Conservation (phyloP, 1,284 basidiomycete species). For the Trametes polyzona region DNA sequence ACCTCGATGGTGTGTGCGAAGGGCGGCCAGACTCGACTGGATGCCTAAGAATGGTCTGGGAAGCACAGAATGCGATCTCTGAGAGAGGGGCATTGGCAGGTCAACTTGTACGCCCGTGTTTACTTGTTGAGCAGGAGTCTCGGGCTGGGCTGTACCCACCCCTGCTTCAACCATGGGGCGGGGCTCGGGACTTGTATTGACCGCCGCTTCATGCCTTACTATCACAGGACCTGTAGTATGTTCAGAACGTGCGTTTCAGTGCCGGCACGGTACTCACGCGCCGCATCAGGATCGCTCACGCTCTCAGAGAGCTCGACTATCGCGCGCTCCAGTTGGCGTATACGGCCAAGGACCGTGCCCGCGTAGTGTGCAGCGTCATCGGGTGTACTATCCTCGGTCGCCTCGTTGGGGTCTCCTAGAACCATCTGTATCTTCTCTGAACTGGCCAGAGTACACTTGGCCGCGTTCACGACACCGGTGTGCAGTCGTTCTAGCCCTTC, state of each 20-base stretch:
- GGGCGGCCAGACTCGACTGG: too few relatives aligned
- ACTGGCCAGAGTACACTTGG: constrained; percentile 2
- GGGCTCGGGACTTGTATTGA: constrained; percentile 4
- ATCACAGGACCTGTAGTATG: background rate
- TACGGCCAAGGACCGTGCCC: constrained; percentile 10
- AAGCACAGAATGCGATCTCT: background rate
- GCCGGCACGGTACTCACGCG: background rate
- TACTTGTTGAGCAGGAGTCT: background rate
- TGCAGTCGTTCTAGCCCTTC: constrained; percentile 9
- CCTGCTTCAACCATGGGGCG: constrained; percentile 1
- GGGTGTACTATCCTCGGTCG: background rate
- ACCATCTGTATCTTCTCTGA: constrained; percentile 5
- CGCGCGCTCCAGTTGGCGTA: constrained; percentile 16
- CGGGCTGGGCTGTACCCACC: constrained; percentile 3
- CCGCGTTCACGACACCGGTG: background rate
- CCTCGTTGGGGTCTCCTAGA: constrained; percentile 2
- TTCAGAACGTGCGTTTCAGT: background rate
- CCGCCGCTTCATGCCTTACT: constrained; percentile 17
- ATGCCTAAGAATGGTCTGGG: too few relatives aligned
- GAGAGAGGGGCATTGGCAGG: background rate
- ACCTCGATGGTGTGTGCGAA: too few relatives aligned
- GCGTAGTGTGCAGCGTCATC: background rate
- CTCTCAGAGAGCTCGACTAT: constrained; percentile 18
- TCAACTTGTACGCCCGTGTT: constrained; percentile 8
- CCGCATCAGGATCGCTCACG: constrained; percentile 23